Conservation (phyloP, 2,329 filamentous ascomycete species). For the Aspergillus versicolor region DNA sequence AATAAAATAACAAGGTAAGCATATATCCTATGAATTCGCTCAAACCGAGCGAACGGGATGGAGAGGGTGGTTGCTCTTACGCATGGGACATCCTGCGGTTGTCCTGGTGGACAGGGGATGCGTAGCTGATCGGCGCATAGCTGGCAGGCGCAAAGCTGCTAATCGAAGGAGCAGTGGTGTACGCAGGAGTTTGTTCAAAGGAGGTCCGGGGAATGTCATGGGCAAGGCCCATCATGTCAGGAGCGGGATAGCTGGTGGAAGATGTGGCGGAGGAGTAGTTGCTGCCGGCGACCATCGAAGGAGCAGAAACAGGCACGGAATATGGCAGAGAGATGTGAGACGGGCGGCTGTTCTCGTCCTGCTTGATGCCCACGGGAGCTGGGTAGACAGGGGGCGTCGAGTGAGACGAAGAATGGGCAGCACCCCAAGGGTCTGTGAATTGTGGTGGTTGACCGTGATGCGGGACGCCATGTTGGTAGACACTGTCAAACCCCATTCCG, state of each 20-base stretch:
- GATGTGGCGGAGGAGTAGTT: constrained; percentile 63
- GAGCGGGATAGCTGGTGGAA: constrained; percentile 55
- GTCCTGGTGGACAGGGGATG: constrained; percentile 60
- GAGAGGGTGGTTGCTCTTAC: constrained; percentile 58
- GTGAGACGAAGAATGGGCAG: constrained; percentile 57
- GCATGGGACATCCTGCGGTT: constrained; percentile 76
- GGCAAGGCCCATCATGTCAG: constrained; percentile 66
- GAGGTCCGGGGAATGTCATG: constrained; percentile 78
- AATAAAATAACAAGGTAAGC: constrained; percentile 18
- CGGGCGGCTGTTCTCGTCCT: constrained; percentile 56
- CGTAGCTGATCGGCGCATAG: constrained; percentile 79
- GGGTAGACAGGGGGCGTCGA: constrained; percentile 61
- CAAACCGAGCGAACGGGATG: not conserved
- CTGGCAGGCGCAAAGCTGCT: constrained; percentile 66
- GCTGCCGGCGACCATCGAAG: constrained; percentile 69
- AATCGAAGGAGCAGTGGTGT: constrained; percentile 66
- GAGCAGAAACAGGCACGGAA: constrained; percentile 68
- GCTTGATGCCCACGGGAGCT: constrained; percentile 61
- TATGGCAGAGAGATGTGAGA: constrained; percentile 69
- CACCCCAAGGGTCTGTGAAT: constrained; percentile 87
- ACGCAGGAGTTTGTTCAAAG: constrained; percentile 69
- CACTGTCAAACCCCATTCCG: constrained; percentile 72
- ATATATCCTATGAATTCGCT: not conserved
- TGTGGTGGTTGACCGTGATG: constrained; percentile 63
- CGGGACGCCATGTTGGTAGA: constrained; percentile 68